Percentiles rank a stretch among this genome's conserved stretches.
These are phyloP conservation scores for Phytophthora ohioensis DNA, from an alignment of 352 stramenopile genomes.

Conservation along the genomic window DNA sequence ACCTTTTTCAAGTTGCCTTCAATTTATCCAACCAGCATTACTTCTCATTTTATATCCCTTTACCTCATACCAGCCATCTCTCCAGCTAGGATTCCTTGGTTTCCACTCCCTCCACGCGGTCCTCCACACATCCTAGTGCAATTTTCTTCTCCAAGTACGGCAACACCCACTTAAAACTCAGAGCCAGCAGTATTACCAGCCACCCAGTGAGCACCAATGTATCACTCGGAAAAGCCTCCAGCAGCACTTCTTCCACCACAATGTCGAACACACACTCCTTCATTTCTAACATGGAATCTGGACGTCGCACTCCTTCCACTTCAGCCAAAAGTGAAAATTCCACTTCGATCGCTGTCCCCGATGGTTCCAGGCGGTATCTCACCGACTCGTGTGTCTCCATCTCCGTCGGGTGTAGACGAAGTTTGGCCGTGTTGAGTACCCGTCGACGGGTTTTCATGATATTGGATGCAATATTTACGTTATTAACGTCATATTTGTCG, in stretches of 20 bases:
- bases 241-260: conserved; percentile 74
- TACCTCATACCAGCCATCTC: not conserved
- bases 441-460: conserved; percentile 39
- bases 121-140: conserved; percentile 49
- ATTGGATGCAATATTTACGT: conserved; percentile 28
- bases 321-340: conserved; percentile 57
- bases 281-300: conserved; percentile 37
- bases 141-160: conserved; percentile 70
- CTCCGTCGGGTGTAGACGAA: conserved; percentile 59
- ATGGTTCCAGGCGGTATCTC: conserved; percentile 42
- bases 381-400: conserved; percentile 36
- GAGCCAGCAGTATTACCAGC: conserved; percentile 52
- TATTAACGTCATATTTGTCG: conserved; percentile 19
- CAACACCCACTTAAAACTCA: conserved; percentile 44
- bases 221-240: conserved; percentile 58
- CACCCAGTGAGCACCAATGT: conserved; percentile 68
- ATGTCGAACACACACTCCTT: conserved; percentile 77
- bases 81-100: conserved; percentile 39
- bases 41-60: not conserved
- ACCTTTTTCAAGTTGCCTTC: too few species aligned
- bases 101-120: conserved; percentile 28
- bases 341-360: conserved; percentile 32
- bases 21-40: too few species aligned
- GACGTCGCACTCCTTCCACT: conserved; percentile 61
- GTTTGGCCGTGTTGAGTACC: conserved; percentile 73